phyloP scores from a whole-genome alignment of 108 stramenopile species.

The Nannochloropsis oceanica region DNA sequence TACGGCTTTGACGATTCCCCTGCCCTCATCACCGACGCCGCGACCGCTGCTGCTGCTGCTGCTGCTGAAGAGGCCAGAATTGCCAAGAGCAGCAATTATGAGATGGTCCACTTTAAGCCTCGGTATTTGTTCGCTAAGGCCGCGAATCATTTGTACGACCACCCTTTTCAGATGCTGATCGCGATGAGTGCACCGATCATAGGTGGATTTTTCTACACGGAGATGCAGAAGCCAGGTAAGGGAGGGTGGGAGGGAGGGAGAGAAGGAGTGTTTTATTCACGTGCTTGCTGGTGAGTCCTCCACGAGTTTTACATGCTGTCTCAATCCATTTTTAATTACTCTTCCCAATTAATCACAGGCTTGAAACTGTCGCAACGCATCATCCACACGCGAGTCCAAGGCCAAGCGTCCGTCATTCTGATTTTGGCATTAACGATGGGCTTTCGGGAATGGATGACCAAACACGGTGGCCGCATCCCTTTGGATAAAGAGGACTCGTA shows the following conservation, averaged over 20 bases:
- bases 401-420: constrained; percentile 18
- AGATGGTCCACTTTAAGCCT: neutral
- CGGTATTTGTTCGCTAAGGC: neutral
- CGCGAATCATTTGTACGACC: neutral
- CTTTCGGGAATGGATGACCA: constrained; percentile 13
- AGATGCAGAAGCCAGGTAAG: neutral
- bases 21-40: neutral
- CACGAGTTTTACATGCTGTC: neutral
- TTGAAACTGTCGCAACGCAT: constrained; percentile 24
- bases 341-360: neutral
- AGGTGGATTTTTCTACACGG: neutral
- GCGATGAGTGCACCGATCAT: neutral
- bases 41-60: neutral
- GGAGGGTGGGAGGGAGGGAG: neutral
- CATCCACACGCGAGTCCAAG: constrained; percentile 26
- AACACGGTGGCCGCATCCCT: neutral
- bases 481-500: neutral
- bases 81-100: neutral
- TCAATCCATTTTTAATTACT: neutral
- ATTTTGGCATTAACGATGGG: constrained; percentile 9
- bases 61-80: neutral
- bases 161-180: neutral
- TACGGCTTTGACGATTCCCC: neutral
- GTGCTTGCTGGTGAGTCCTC: neutral
- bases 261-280: neutral